Evolutionary conservation across 2,329 filamentous ascomycete species (phyloP).

Genomic region (Neonectria sp.): DNA sequence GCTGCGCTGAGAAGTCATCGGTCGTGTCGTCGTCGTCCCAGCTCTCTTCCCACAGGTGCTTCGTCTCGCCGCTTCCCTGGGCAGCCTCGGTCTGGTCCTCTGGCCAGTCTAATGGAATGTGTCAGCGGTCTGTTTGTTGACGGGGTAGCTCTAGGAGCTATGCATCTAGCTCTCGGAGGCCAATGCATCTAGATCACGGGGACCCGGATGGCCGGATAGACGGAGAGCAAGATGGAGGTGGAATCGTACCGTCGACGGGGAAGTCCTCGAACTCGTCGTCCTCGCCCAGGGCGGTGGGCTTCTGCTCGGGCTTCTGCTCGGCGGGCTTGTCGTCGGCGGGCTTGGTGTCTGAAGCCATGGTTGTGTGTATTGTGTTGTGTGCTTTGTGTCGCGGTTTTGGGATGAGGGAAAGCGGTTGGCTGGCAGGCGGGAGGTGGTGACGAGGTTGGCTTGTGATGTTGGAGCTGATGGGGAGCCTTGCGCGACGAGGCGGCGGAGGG

Average conservation of each 20-base stretch:
- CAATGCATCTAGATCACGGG: neutral
- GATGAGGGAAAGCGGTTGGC: neutral
- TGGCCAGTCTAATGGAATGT: constrained; percentile 80
- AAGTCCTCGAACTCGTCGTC: constrained; percentile 99
- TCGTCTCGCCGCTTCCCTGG: constrained; percentile 74
- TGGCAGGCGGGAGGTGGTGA: neutral
- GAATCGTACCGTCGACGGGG: constrained; percentile 85
- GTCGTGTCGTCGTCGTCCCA: constrained; percentile 99
- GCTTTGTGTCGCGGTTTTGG: neutral
- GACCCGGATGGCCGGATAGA: neutral
- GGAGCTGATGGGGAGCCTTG: constrained; percentile 31
- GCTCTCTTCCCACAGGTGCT: constrained; percentile 98
- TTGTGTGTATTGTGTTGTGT: neutral
- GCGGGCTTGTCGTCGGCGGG: constrained; percentile 44
- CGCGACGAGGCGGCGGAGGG: constrained; percentile 31
- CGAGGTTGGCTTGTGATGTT: constrained; percentile 12
- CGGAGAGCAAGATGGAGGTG: accelerated
- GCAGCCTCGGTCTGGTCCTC: constrained; percentile 91
- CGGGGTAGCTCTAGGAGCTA: constrained; percentile 6
- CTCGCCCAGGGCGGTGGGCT: constrained; percentile 82
- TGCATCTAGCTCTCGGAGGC: neutral
- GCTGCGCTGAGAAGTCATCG: constrained; percentile 95
- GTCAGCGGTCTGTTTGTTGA: constrained; percentile 10
- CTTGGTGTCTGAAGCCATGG: constrained; percentile 48
- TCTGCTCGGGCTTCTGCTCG: constrained; percentile 47